Conservation (phyloP, 805 yeast genomes). For the Spathaspora girioi region DNA sequence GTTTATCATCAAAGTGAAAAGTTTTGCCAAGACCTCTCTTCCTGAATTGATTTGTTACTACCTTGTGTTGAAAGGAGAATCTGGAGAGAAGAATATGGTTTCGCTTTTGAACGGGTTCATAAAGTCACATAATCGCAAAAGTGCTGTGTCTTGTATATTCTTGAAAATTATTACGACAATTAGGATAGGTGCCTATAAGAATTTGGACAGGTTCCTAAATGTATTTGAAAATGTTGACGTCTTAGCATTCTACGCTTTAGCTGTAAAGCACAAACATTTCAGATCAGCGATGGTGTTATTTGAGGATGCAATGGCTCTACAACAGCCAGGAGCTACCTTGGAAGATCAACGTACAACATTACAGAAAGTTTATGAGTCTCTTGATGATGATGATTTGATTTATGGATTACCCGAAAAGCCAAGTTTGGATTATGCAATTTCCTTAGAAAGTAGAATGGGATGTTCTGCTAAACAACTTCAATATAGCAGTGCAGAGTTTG, state of each 20-base stretch:
- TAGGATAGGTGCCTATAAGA: slow-evolving; percentile 36
- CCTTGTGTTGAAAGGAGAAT: slow-evolving; percentile 12
- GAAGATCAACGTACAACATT: background rate
- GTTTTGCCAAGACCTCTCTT: slow-evolving; percentile 14
- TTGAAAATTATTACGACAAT: slow-evolving; percentile 25
- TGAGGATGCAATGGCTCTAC: slow-evolving; percentile 36
- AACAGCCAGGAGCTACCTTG: slow-evolving; percentile 1
- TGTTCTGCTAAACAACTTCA: slow-evolving; percentile 39
- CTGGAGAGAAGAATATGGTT: slow-evolving; percentile 11
- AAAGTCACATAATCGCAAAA: slow-evolving; percentile 3
- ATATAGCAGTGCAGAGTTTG: slow-evolving; percentile 56
- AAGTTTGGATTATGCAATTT: slow-evolving; percentile 49
- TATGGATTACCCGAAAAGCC: slow-evolving; percentile 63
- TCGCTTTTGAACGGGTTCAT: slow-evolving; percentile 11
- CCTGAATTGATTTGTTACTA: slow-evolving; percentile 26
- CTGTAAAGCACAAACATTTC: slow-evolving; percentile 28
- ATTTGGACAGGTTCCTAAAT: slow-evolving; percentile 17
- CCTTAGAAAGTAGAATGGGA: slow-evolving; percentile 29
- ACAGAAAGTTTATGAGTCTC: slow-evolving; percentile 39
- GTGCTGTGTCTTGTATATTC: slow-evolving; percentile 14
- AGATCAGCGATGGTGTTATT: slow-evolving; percentile 46
- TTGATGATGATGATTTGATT: slow-evolving; percentile 62
- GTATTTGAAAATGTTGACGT: slow-evolving; percentile 29
- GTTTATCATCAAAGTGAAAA: slow-evolving; percentile 17
- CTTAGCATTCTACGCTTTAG: slow-evolving; percentile 22